Evolutionary conservation across 345 rosid species (phyloP).

Genomic region (Raphanus sativus): DNA sequence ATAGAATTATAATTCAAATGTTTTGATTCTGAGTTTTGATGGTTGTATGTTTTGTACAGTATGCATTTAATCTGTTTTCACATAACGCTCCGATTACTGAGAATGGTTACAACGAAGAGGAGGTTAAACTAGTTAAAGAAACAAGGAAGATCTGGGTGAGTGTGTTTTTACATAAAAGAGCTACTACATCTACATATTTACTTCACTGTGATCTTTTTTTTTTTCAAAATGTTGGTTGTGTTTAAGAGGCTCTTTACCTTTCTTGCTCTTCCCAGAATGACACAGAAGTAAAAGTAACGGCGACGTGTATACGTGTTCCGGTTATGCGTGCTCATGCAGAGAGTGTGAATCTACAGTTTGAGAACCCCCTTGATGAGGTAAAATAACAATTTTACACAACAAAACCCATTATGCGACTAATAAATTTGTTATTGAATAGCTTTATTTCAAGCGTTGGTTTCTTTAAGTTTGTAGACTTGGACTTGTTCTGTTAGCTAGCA

Average conservation of each 20-base stretch:
- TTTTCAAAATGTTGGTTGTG: neutral
- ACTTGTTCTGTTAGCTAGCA: no score
- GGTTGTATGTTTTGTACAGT: constrained; percentile 50
- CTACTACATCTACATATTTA: neutral
- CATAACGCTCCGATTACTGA: constrained; percentile 84
- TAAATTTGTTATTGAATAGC: neutral
- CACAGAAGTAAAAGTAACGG: constrained; percentile 80
- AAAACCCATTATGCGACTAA: neutral
- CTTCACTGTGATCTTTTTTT: neutral
- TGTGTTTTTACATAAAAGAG: neutral
- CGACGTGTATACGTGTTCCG: constrained; percentile 96
- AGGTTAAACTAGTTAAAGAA: constrained; percentile 92
- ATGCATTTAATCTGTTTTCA: constrained; percentile 94
- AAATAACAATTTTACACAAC: no score
- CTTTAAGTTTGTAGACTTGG: neutral
- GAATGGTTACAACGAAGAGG: constrained; percentile 97
- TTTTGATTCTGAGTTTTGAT: constrained; percentile 5
- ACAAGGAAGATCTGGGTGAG: constrained; percentile 95
- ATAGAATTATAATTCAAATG: neutral
- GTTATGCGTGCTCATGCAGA: constrained; percentile 99
- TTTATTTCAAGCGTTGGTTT: constrained; percentile 1
- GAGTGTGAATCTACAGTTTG: constrained; percentile 94
- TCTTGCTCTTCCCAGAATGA: constrained; percentile 54
- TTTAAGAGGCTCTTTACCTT: neutral
- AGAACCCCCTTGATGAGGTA: constrained; percentile 93